Evolutionary conservation across 768 basidiomycete species (phyloP).

Genomic region (Rhizopogon vinicolor): DNA sequence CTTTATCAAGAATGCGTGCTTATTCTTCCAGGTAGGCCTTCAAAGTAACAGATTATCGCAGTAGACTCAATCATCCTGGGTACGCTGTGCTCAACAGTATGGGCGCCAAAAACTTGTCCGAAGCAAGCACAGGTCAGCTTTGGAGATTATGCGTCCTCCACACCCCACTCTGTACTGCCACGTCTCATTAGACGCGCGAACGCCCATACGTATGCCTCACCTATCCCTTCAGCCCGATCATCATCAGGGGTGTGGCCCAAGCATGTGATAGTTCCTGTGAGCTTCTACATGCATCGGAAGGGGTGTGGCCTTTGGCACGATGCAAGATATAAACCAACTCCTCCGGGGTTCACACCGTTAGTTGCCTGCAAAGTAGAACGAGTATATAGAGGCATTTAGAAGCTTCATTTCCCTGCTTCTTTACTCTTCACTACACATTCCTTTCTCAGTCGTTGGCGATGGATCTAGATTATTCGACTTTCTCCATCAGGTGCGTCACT

Average conservation of each 20-base stretch:
- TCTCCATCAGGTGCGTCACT: background rate
- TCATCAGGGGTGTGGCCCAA: background rate
- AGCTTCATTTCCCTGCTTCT: constrained; percentile 3
- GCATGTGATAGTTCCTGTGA: background rate
- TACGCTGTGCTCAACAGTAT: background rate
- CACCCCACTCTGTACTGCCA: background rate
- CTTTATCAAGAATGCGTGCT: background rate
- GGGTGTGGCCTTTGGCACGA: background rate
- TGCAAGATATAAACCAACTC: background rate
- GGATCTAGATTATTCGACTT: background rate
- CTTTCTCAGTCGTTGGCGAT: background rate
- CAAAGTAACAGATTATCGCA: background rate
- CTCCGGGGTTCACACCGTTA: background rate
- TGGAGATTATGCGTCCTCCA: background rate
- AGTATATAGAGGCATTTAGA: background rate
- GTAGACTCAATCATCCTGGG: background rate
- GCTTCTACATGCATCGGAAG: background rate
- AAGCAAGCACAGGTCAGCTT: background rate
- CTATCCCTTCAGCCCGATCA: background rate
- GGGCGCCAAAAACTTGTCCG: background rate
- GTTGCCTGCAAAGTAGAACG: background rate
- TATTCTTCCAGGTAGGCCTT: background rate
- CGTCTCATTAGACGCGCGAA: background rate
- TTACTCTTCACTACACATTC: background rate
- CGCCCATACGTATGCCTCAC: background rate